Conservation (phyloP, 73 alveolate genomes). For the Paramecium sexaurelia region DNA sequence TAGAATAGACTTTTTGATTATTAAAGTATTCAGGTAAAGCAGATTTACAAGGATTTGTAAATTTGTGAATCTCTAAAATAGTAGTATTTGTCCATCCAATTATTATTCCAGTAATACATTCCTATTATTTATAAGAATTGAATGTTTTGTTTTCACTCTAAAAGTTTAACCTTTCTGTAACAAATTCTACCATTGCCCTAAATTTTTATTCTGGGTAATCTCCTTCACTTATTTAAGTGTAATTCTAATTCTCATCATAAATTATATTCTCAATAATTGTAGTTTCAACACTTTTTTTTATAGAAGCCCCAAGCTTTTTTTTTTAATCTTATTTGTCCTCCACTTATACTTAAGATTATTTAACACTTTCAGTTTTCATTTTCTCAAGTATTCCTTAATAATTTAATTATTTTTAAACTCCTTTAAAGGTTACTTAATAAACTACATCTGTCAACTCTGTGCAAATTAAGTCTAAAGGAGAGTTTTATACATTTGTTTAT, state of each 20-base stretch:
- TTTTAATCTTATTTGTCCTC: not conserved
- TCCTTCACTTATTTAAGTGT: not conserved
- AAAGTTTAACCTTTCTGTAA: not conserved
- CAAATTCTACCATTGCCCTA: constrained; percentile 23
- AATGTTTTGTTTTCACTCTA: constrained; percentile 35
- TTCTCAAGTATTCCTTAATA: not conserved
- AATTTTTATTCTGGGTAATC: constrained; percentile 48
- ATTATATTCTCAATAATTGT: not conserved
- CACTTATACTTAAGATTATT: not conserved
- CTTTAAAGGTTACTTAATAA: not conserved
- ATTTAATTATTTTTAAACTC: not conserved
- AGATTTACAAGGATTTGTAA: not conserved
- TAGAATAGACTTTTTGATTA: not conserved
- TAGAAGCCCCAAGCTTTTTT: not conserved
- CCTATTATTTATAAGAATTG: not conserved
- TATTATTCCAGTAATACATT: constrained; percentile 27
- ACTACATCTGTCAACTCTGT: not conserved
- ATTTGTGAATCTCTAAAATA: constrained; percentile 45
- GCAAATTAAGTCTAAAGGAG: not conserved
- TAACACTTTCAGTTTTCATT: not conserved
- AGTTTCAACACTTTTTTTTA: not conserved
- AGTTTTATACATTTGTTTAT: not conserved
- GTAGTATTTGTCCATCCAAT: constrained; percentile 56
- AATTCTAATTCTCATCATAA: not conserved
- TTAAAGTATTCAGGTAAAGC: not conserved